phyloP scores from a whole-genome alignment of 2,329 filamentous ascomycete genomes.

The Epichloe sylvatica region DNA sequence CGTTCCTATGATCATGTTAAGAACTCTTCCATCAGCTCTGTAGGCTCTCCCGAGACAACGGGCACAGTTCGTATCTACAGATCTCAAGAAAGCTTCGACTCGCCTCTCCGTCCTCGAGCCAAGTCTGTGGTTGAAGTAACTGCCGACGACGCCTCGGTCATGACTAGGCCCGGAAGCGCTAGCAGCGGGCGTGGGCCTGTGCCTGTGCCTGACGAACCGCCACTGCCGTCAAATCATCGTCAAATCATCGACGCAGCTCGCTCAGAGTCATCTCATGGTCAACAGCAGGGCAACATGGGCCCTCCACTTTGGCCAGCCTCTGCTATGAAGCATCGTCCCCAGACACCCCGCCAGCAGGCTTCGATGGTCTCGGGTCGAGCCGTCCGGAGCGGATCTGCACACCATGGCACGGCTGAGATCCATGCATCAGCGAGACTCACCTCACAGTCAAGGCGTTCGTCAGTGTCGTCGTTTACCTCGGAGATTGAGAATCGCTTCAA shows the following conservation, averaged over 20 bases:
- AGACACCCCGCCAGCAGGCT: constrained; percentile 43
- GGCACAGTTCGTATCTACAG: constrained; percentile 30
- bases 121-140: constrained; percentile 25
- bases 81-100: constrained; percentile 37
- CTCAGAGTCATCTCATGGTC: constrained; percentile 36
- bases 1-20: constrained; percentile 18
- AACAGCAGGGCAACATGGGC: constrained; percentile 49
- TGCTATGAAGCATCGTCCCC: constrained; percentile 43
- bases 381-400: constrained; percentile 30
- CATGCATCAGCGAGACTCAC: constrained; percentile 33
- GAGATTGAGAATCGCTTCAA: constrained; percentile 89
- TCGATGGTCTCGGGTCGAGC: constrained; percentile 35
- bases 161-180: constrained; percentile 55
- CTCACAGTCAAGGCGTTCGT: constrained; percentile 45
- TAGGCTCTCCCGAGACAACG: constrained; percentile 22
- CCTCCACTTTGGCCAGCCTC: constrained; percentile 76
- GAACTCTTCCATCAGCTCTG: constrained; percentile 22
- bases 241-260: constrained; percentile 73
- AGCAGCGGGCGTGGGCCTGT: constrained; percentile 43
- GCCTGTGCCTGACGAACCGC: constrained; percentile 39
- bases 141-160: constrained; percentile 23
- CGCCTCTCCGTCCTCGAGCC: constrained; percentile 24
- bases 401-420: constrained; percentile 32
- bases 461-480: constrained; percentile 87
- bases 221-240: constrained; percentile 69